These are phyloP conservation scores for Castanospermum australe DNA, from an alignment of 306 rosid genomes.

Conservation along the genomic window DNA sequence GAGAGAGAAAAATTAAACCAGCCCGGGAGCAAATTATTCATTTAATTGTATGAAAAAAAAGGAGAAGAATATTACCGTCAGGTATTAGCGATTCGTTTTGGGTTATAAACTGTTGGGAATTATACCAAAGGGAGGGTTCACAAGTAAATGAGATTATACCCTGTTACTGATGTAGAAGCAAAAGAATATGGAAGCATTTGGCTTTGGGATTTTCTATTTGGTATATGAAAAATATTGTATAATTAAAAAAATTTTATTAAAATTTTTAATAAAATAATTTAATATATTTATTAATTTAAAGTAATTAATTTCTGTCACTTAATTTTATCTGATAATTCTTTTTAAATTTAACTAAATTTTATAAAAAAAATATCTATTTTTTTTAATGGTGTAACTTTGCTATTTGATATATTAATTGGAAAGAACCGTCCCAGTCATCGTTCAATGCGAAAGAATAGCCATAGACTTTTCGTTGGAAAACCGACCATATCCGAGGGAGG, in stretches of 20 bases:
- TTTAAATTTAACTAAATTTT: no score
- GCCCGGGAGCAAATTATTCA: no score
- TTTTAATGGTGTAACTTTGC: no score
- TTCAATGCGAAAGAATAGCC: background rate
- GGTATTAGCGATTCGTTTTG: background rate
- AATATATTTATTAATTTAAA: no score
- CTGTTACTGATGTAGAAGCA: background rate
- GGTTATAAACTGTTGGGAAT: conserved; percentile 19
- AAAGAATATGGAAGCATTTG: background rate
- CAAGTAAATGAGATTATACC: conserved; percentile 4
- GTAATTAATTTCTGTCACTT: no score
- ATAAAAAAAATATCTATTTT: no score
- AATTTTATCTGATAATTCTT: no score
- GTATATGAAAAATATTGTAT: no score
- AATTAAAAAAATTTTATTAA: no score
- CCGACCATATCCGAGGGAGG: background rate
- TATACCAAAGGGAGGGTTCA: conserved; percentile 28
- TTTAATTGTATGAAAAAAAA: background rate
- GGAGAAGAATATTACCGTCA: background rate
- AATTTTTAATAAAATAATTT: no score
- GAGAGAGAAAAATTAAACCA: background rate
- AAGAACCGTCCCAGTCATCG: background rate
- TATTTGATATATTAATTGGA: background rate
- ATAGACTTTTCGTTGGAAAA: background rate
- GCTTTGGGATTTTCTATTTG: background rate